phyloP scores from a whole-genome alignment of 768 basidiomycete genomes.

The Xerocomus spinulosus region DNA sequence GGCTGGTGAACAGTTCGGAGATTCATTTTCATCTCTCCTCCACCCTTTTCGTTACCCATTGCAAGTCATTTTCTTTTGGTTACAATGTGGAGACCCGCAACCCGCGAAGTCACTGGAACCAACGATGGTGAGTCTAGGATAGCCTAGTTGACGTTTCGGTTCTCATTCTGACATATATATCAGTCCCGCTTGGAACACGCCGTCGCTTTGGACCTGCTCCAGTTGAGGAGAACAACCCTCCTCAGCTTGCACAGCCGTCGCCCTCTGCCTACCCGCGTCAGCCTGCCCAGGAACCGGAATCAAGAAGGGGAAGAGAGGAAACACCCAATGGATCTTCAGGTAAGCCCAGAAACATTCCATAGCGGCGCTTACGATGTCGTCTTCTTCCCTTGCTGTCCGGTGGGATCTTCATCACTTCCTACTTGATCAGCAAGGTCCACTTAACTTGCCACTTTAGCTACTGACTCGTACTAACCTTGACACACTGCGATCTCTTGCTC shows the following conservation, averaged over 20 bases:
- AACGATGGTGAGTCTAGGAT: slow-evolving; percentile 74
- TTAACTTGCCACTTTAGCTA: slow-evolving; percentile 34
- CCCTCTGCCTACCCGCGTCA: slow-evolving; percentile 80
- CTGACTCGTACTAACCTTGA: slow-evolving; percentile 57
- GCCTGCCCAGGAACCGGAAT: slow-evolving; percentile 50
- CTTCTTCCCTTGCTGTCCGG: slow-evolving; percentile 34
- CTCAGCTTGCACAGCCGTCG: slow-evolving; percentile 83
- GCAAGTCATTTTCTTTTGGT: slow-evolving; percentile 32
- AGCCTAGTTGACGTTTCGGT: slow-evolving; percentile 1
- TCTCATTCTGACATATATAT: slow-evolving; percentile 15
- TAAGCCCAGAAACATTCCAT: slow-evolving; percentile 50
- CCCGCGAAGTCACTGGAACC: slow-evolving; percentile 85
- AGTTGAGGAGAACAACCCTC: slow-evolving; percentile 73
- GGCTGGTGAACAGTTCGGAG: slow-evolving; percentile 24
- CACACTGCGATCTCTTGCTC: slow-evolving; percentile 38
- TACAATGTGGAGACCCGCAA: slow-evolving; percentile 84
- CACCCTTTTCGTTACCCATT: slow-evolving; percentile 10
- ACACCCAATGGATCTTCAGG: slow-evolving; percentile 67
- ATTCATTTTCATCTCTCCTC: slow-evolving; percentile 29
- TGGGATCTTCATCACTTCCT: slow-evolving; percentile 28
- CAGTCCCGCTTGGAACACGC: slow-evolving; percentile 79
- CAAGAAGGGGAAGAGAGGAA: slow-evolving; percentile 65
- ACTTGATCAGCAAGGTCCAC: slow-evolving; percentile 27
- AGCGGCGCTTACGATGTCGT: slow-evolving; percentile 36
- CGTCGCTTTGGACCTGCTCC: slow-evolving; percentile 90